Evolutionary conservation across 176 grass and related monocot genomes (phyloP).

Genomic region (Hyparrhenia diplandra): DNA sequence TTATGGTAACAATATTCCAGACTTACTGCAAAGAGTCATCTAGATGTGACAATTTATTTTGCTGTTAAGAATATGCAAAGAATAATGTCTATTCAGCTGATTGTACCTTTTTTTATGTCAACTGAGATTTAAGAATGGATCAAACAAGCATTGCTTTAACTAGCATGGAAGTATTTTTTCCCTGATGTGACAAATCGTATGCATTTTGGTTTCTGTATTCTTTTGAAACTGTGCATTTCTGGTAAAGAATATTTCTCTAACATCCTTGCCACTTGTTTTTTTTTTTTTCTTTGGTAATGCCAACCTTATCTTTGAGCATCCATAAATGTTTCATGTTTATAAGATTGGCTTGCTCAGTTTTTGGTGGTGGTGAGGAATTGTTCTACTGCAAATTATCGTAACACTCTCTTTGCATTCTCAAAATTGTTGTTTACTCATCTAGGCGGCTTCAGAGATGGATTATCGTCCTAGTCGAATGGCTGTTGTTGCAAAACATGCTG

Average conservation of each 20-base stretch:
- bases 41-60: not conserved
- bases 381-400: not conserved
- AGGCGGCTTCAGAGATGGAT: slow-evolving; percentile 93
- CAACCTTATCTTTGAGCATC: slow-evolving; percentile 8
- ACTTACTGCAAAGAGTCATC: not conserved
- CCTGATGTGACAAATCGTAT: not conserved
- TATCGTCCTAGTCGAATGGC: slow-evolving; percentile 95
- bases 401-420: not conserved
- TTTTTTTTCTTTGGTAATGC: not conserved
- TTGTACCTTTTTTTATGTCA: not conserved
- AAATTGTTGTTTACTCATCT: slow-evolving; percentile 31
- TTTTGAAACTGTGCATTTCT: slow-evolving; percentile 5
- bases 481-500: slow-evolving; percentile 67
- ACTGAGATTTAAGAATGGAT: not conserved
- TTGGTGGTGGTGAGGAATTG: not conserved
- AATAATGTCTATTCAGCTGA: not conserved
- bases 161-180: not conserved
- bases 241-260: not conserved
- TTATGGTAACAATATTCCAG: not conserved
- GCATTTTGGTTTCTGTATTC: not conserved
- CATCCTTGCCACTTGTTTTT: not conserved
- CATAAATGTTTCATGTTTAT: not conserved
- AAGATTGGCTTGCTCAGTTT: not conserved
- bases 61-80: not conserved
- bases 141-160: not conserved